These are phyloP conservation scores for Zoysia matrella DNA, from an alignment of 202 grass and related monocot genomes.

Conservation along the genomic window DNA sequence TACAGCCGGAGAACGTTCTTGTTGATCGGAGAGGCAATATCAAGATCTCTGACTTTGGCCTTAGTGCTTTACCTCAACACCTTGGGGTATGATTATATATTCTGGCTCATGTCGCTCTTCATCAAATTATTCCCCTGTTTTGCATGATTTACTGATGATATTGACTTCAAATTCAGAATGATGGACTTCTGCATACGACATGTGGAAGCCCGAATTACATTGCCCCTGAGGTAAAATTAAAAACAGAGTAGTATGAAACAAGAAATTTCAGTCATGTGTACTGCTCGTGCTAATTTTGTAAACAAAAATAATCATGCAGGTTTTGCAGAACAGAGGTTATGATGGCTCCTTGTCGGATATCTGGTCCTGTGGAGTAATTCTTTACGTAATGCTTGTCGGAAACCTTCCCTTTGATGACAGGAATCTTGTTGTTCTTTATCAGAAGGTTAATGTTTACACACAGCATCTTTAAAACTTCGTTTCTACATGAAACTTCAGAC, in stretches of 20 bases:
- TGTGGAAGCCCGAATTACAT: slow-evolving; percentile 98
- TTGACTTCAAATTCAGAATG: slow-evolving; percentile 57
- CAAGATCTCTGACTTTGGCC: slow-evolving; percentile 95
- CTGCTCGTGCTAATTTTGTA: background rate
- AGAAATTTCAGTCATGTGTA: background rate
- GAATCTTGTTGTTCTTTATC: slow-evolving; percentile 95
- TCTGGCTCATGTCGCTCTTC: slow-evolving; percentile 7
- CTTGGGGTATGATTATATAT: slow-evolving; percentile 59
- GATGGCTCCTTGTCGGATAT: slow-evolving; percentile 85
- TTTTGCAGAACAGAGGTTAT: slow-evolving; percentile 87
- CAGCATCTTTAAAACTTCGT: slow-evolving; percentile 14
- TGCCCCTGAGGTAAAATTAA: slow-evolving; percentile 72
- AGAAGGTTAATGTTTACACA: slow-evolving; percentile 57
- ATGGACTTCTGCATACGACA: slow-evolving; percentile 90
- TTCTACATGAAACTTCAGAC: background rate
- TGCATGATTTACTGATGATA: slow-evolving; percentile 8
- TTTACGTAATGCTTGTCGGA: slow-evolving; percentile 83
- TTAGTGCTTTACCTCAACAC: slow-evolving; percentile 90
- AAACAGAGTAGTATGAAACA: background rate
- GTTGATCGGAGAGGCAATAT: slow-evolving; percentile 75
- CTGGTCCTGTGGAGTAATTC: slow-evolving; percentile 97
- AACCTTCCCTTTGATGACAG: slow-evolving; percentile 88
- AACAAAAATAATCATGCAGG: slow-evolving; percentile 42
- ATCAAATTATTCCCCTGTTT: slow-evolving; percentile 7
- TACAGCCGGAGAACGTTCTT: slow-evolving; percentile 91